Evolutionary conservation across 2,329 filamentous ascomycete genomes (phyloP), one percentile per base, ranked within the genome.

Genomic region (Clathrospora elynae): DNA sequence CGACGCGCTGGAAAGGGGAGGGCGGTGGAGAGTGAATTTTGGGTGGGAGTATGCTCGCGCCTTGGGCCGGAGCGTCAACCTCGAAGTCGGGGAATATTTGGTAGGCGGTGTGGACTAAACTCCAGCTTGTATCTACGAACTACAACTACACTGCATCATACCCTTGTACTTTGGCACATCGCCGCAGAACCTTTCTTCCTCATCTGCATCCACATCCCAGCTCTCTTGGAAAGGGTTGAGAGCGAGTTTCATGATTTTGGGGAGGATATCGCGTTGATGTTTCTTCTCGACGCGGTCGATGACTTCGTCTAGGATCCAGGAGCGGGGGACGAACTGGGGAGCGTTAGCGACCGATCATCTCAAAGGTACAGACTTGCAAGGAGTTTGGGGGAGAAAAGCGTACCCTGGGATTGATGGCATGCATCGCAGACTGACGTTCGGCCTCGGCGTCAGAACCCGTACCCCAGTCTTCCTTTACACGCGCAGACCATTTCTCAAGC

Each of bases 61-160:
- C 3, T 72, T 93, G 51, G 88, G 87, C 18, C 75, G 88, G 61
- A 85, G 81, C 61, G 80, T 93, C 36, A 85, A 86, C 2, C 78
- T 93, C n/a, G 87, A 90, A 66, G 78, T 90, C 9, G 84, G 88
- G 50, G 88, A 92, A 65, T 91, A 62, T 59, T 29, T 69, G 5
- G 65, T 68, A 34, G 67, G 67, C 3, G 67, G 67, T 12, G 65
- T 68, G 31, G 67, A 70, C 35, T 62, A 50, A 14, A 10, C 33
- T 14, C n/a, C 16, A 11, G 7, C 8, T 1, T 5, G 4, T 8
- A 14, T 38, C 47, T 61, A 66, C 4, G 92, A 96, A 67, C 90
- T 96, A 72, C 93, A 99, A 67, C 89, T 95, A 70, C 93, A 97
- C 75, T 96, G 92, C 81, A 96, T 84, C 22, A 87, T 88, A 55